phyloP scores from a whole-genome alignment of 148 eudicot genomes.

The Simmondsia chinensis region DNA sequence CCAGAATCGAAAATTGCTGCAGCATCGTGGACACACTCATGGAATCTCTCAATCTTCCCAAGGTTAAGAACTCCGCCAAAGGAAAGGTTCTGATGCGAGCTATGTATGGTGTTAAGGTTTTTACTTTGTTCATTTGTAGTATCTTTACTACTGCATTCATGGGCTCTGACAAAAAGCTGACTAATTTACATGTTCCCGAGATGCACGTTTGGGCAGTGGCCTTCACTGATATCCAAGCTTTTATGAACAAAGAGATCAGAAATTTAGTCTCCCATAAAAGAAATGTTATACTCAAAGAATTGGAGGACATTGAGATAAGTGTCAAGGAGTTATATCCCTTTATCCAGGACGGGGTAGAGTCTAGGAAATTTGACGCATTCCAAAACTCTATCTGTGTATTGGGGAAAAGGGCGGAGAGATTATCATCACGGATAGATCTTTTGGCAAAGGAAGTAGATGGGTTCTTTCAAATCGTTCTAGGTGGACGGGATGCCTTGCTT shows the following conservation, averaged over 20 bases:
- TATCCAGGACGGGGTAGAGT: slow-evolving; percentile 26
- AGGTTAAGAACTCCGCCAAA: slow-evolving; percentile 71
- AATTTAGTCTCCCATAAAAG: slow-evolving; percentile 23
- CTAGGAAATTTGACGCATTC: slow-evolving; percentile 20
- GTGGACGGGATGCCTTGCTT: slow-evolving; percentile 76
- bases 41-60: slow-evolving; percentile 56
- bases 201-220: slow-evolving; percentile 61
- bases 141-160: slow-evolving; percentile 57
- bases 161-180: slow-evolving; percentile 42
- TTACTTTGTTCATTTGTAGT: slow-evolving; percentile 50
- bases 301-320: slow-evolving; percentile 39
- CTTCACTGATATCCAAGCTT: slow-evolving; percentile 44
- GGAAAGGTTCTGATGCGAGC: slow-evolving; percentile 83
- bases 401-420: slow-evolving; percentile 27
- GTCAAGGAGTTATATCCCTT: slow-evolving; percentile 36
- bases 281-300: slow-evolving; percentile 41
- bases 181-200: slow-evolving; percentile 37
- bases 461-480: slow-evolving; percentile 65
- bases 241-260: slow-evolving; percentile 47
- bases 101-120: slow-evolving; percentile 73
- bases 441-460: slow-evolving; percentile 60
- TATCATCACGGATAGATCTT: slow-evolving; percentile 56
- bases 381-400: slow-evolving; percentile 24
- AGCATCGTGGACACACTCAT: slow-evolving; percentile 37
- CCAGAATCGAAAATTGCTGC: slow-evolving; percentile 52